Evolutionary conservation across 2,329 filamentous ascomycete species (phyloP).

Genomic region (Arachnomyces sp.): DNA sequence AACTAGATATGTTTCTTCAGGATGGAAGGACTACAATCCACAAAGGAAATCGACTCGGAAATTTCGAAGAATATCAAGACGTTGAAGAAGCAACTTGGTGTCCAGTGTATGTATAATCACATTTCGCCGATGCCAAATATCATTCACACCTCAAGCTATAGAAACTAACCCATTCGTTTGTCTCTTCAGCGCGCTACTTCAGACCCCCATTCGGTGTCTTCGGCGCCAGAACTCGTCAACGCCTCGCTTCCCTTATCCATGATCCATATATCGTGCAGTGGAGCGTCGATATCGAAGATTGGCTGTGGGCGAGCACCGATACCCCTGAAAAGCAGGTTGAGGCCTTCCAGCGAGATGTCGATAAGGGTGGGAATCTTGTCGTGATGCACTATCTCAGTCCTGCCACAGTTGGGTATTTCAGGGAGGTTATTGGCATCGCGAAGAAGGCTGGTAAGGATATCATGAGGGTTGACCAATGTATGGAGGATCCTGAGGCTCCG

Average conservation of each 20-base stretch:
- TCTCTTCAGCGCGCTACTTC: conserved; percentile 48
- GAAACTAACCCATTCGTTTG: not conserved
- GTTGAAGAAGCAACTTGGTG: conserved; percentile 23
- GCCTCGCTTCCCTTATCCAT: conserved; percentile 46
- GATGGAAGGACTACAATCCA: conserved; percentile 28
- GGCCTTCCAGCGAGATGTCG: conserved; percentile 57
- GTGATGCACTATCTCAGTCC: conserved; percentile 64
- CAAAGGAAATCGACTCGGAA: conserved; percentile 30
- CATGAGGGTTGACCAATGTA: conserved; percentile 61
- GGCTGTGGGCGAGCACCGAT: conserved; percentile 55
- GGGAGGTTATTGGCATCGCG: conserved; percentile 57
- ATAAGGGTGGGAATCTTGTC: conserved; percentile 55
- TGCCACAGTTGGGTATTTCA: conserved; percentile 56
- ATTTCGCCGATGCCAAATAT: too few species aligned
- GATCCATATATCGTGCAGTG: conserved; percentile 57
- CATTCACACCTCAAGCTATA: too few species aligned
- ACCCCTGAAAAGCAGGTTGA: conserved; percentile 62
- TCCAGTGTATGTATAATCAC: conserved; percentile 26
- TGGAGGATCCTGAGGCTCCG: conserved; percentile 55
- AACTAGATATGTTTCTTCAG: conserved; percentile 14
- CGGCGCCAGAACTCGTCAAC: conserved; percentile 58
- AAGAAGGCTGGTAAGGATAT: conserved; percentile 57
- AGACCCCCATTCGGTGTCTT: conserved; percentile 62
- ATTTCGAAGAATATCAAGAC: conserved; percentile 27
- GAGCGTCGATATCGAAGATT: conserved; percentile 65